phyloP scores from a whole-genome alignment of 768 basidiomycete genomes.

The Agrocybe pediades region DNA sequence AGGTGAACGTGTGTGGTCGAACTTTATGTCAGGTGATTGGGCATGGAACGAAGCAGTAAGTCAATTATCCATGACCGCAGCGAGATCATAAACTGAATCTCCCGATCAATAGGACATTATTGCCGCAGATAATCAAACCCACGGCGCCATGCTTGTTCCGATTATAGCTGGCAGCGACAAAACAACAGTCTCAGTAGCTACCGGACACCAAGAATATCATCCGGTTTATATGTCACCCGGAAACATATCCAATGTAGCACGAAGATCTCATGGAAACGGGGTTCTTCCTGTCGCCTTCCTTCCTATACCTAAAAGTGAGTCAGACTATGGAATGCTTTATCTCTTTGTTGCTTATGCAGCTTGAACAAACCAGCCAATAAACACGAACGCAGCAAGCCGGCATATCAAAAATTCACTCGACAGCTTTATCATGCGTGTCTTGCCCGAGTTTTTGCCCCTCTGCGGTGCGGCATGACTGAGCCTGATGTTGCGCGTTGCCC shows the following conservation, averaged over 20 bases:
- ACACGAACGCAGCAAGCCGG: slow-evolving; percentile 12
- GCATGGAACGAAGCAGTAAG: slow-evolving; percentile 33
- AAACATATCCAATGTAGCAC: neutral
- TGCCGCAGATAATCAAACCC: neutral
- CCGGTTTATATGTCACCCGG: slow-evolving; percentile 1
- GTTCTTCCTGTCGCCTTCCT: slow-evolving; percentile 28
- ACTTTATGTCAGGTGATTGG: slow-evolving; percentile 40
- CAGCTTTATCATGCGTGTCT: slow-evolving; percentile 34
- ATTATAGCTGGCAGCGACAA: slow-evolving; percentile 1
- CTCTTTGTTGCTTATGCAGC: neutral
- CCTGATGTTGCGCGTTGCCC: slow-evolving; percentile 23
- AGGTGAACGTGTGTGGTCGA: slow-evolving; percentile 18
- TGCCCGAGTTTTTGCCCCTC: slow-evolving; percentile 18
- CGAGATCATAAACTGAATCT: too few relatives aligned
- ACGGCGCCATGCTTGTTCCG: neutral
- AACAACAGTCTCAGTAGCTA: slow-evolving; percentile 6
- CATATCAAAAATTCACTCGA: slow-evolving; percentile 26
- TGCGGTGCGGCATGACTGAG: slow-evolving; percentile 26
- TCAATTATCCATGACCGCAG: too few relatives aligned
- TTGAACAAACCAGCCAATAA: slow-evolving; percentile 7
- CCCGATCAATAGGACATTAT: neutral
- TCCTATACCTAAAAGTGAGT: slow-evolving; percentile 21
- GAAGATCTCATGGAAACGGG: slow-evolving; percentile 10
- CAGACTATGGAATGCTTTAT: neutral
- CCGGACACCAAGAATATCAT: slow-evolving; percentile 2